Conservation (phyloP, 148 eudicot species). For the Rheum nobile region DNA sequence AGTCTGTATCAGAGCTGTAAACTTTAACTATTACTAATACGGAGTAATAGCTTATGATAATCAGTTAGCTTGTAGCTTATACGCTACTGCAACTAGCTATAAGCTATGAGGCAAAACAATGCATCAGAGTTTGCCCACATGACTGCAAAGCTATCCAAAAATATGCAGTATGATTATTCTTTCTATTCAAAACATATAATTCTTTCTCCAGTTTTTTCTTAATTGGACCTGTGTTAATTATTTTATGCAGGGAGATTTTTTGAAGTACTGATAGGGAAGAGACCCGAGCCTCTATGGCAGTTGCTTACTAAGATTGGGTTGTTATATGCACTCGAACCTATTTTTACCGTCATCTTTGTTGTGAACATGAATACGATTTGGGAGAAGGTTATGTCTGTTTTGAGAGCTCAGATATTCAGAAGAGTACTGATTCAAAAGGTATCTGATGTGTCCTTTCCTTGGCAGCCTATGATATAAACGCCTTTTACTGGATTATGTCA, state of each 20-base stretch:
- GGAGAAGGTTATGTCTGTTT: constrained; percentile 98
- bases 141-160: neutral
- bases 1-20: too few relatives aligned
- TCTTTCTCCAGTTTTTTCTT: neutral
- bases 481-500: neutral
- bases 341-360: constrained; percentile 72
- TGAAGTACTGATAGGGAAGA: constrained; percentile 70
- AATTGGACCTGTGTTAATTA: neutral
- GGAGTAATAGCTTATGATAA: neutral
- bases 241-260: constrained; percentile 58
- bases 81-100: neutral
- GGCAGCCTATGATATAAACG: neutral
- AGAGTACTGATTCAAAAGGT: constrained; percentile 92
- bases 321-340: constrained; percentile 75
- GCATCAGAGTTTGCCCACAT: neutral
- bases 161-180: neutral
- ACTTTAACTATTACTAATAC: too few relatives aligned
- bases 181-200: neutral
- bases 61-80: neutral
- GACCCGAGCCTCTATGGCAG: constrained; percentile 63
- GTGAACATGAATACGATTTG: constrained; percentile 73
- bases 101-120: neutral
- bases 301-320: constrained; percentile 61
- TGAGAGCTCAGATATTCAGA: constrained; percentile 87
- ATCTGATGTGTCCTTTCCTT: neutral